These are phyloP conservation scores for Fonsecaea monophora DNA, from an alignment of 2,329 filamentous ascomycete species.

Conservation along the genomic window DNA sequence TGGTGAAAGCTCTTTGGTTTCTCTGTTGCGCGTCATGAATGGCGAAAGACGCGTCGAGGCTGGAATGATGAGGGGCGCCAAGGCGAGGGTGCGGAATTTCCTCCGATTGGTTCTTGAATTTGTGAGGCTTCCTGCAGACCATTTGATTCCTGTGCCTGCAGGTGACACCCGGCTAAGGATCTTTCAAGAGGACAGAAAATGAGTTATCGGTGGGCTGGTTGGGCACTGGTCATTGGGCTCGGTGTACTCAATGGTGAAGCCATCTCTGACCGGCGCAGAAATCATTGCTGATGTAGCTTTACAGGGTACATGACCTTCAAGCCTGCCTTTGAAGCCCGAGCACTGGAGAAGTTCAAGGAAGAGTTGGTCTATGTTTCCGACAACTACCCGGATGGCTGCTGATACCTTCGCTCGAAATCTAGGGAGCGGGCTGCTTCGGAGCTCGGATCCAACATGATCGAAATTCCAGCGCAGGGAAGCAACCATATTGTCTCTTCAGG, in stretches of 20 bases:
- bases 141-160: background rate
- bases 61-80: background rate
- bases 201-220: constrained; percentile 48
- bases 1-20: constrained; percentile 7
- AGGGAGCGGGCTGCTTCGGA: constrained; percentile 32
- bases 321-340: constrained; percentile 49
- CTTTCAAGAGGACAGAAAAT: constrained; percentile 41
- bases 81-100: background rate
- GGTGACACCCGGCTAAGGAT: background rate
- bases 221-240: constrained; percentile 48
- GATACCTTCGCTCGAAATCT: background rate
- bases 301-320: constrained; percentile 54
- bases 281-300: constrained; percentile 17
- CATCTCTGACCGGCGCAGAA: constrained; percentile 20
- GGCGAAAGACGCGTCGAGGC: constrained; percentile 14
- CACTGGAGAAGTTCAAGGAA: constrained; percentile 43
- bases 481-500: background rate
- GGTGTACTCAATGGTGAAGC: constrained; percentile 50
- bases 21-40: constrained; percentile 14
- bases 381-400: background rate
- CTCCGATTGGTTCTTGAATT: background rate
- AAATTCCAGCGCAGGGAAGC: constrained; percentile 25
- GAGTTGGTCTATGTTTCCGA: constrained; percentile 20
- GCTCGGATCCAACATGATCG: constrained; percentile 34
- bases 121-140: background rate